A percentile compares a stretch with the other conserved stretches of the same genome.
Evolutionary conservation across 768 basidiomycete species (phyloP).

Genomic region (Nidularia pulvinata): DNA sequence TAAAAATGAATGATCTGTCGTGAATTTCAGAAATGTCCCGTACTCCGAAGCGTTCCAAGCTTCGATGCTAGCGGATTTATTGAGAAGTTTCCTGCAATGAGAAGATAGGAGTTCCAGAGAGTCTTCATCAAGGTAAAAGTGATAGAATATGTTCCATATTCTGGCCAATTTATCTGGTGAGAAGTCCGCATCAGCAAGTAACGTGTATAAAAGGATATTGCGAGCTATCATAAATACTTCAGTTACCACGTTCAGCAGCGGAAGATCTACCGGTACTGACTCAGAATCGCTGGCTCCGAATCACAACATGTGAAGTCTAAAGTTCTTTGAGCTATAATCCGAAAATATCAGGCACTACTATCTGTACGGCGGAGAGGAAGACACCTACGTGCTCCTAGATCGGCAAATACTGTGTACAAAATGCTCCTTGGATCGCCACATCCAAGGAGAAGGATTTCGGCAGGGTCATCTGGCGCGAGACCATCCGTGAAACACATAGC

Average conservation of each 20-base stretch:
- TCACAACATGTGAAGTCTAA: constrained; percentile 55
- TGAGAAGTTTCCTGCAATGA: constrained; percentile 37
- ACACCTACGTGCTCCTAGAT: constrained; percentile 19
- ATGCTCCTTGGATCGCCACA: constrained; percentile 60
- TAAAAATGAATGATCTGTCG: constrained; percentile 30
- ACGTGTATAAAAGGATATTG: constrained; percentile 42
- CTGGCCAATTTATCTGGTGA: constrained; percentile 4
- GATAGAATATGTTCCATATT: constrained; percentile 49
- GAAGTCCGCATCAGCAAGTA: constrained; percentile 30
- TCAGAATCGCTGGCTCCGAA: constrained; percentile 44
- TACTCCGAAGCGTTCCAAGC: constrained; percentile 45
- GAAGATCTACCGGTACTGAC: constrained; percentile 19
- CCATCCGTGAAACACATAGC: constrained; percentile 47
- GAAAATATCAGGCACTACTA: background rate
- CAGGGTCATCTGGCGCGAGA: constrained; percentile 42
- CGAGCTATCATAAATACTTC: background rate
- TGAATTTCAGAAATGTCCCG: constrained; percentile 31
- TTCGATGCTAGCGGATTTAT: constrained; percentile 22
- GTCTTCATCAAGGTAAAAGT: constrained; percentile 39
- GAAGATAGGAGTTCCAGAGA: constrained; percentile 25
- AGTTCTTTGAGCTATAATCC: constrained; percentile 20
- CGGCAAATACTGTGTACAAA: constrained; percentile 42
- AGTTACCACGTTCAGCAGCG: background rate
- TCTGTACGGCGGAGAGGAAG: background rate
- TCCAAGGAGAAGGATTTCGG: constrained; percentile 48